Conservation (phyloP, 495 filamentous ascomycete genomes). For the Hypoxylon perforatum region DNA sequence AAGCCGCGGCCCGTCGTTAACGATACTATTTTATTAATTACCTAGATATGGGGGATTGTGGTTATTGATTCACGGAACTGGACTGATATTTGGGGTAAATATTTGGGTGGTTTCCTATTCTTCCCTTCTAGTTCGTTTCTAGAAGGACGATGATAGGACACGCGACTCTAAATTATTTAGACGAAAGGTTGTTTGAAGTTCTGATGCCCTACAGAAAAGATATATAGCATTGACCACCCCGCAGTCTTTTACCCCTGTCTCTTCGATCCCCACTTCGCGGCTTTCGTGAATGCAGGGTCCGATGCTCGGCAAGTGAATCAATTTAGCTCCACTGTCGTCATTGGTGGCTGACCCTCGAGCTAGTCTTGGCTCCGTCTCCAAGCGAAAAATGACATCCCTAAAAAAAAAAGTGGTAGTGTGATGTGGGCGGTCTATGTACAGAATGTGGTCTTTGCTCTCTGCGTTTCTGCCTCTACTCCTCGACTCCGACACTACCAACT, state of each 20-base stretch:
- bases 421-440: conserved; percentile 34
- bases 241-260: conserved; percentile 13
- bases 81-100: no score
- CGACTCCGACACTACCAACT: conserved; percentile 24
- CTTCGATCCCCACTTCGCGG: conserved; percentile 26
- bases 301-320: conserved; percentile 45
- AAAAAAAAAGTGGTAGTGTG: conserved; percentile 27
- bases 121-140: no score
- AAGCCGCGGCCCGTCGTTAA: no score
- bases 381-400: conserved; percentile 36
- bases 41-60: no score
- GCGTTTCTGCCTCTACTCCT: background rate
- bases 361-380: background rate
- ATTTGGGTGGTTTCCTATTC: no score
- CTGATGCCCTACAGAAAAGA: no score
- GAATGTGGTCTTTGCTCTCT: conserved; percentile 32
- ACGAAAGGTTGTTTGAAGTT: no score
- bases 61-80: no score
- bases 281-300: conserved; percentile 47
- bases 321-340: conserved; percentile 43
- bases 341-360: conserved; percentile 39
- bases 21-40: no score
- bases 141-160: no score
- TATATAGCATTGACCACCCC: conserved; percentile 31
- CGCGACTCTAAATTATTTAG: no score